Evolutionary conservation across 306 rosid genomes (phyloP).

Genomic region (Phaseolus lunatus): DNA sequence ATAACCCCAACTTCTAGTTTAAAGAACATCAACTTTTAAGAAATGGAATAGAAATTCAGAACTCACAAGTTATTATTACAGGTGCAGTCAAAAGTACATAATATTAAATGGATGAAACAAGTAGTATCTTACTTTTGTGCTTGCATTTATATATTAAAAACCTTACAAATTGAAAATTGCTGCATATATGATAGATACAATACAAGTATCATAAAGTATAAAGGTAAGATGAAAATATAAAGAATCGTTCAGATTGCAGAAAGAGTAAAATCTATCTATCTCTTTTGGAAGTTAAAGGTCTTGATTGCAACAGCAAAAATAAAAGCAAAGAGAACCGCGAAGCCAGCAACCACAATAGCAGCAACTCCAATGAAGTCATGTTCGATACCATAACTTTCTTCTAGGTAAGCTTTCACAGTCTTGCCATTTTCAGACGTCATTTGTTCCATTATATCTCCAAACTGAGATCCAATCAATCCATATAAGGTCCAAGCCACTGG

Average conservation of each 20-base stretch:
- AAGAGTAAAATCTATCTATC: constrained; percentile 26
- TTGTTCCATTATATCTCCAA: constrained; percentile 41
- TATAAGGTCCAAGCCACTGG: constrained; percentile 81
- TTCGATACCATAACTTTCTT: constrained; percentile 49
- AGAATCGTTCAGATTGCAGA: constrained; percentile 36
- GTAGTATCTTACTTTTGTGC: not conserved
- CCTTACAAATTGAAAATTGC: constrained; percentile 20
- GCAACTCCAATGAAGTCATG: constrained; percentile 55
- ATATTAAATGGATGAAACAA: constrained; percentile 23
- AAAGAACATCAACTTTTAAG: not conserved
- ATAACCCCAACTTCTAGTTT: not conserved
- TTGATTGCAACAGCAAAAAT: constrained; percentile 52
- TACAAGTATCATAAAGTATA: constrained; percentile 10
- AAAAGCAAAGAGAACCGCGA: constrained; percentile 50
- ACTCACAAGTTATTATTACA: not conserved
- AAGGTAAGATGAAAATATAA: constrained; percentile 13
- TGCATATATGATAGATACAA: constrained; percentile 16
- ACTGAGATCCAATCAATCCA: constrained; percentile 78
- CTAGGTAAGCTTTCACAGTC: constrained; percentile 41
- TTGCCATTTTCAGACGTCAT: not conserved
- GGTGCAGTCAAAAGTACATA: constrained; percentile 14
- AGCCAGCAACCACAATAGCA: constrained; percentile 50
- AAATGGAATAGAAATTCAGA: constrained; percentile 1
- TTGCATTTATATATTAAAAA: constrained; percentile 26
- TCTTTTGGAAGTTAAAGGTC: constrained; percentile 41